phyloP scores from a whole-genome alignment of 148 eudicot species.

The Persicaria maculosa region DNA sequence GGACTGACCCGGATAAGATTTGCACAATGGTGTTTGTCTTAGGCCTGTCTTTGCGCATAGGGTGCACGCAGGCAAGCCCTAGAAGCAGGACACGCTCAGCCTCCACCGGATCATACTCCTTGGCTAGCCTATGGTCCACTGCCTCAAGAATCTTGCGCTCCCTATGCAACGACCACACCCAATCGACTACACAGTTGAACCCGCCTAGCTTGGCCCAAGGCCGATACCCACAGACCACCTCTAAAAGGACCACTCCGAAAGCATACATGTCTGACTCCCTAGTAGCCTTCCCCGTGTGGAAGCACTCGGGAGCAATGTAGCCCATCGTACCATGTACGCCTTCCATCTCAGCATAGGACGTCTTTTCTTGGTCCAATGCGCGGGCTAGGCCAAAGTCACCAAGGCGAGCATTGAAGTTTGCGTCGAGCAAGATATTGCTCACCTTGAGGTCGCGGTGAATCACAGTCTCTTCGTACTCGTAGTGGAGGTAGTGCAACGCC shows the following conservation, averaged over 20 bases:
- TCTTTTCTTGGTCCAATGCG: conserved; percentile 60
- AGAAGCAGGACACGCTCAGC: conserved; percentile 50
- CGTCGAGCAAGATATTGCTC: conserved; percentile 81
- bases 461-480: conserved; percentile 63
- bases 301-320: conserved; percentile 85
- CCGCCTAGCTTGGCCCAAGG: conserved; percentile 48
- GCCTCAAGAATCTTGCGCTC: conserved; percentile 55
- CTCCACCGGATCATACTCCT: conserved; percentile 42
- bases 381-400: conserved; percentile 93
- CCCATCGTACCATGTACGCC: conserved; percentile 74
- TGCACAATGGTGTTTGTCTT: conserved; percentile 42
- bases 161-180: conserved; percentile 76
- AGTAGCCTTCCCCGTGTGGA: conserved; percentile 67
- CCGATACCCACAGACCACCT: conserved; percentile 55
- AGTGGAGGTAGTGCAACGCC: conserved; percentile 58
- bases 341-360: conserved; percentile 62
- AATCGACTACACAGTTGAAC: conserved; percentile 46
- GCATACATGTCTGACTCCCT: conserved; percentile 66
- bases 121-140: conserved; percentile 39
- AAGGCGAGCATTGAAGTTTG: conserved; percentile 61
- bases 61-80: conserved; percentile 75
- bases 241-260: conserved; percentile 59
- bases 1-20: conserved; percentile 45
- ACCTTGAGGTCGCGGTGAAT: conserved; percentile 86
- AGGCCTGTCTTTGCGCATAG: conserved; percentile 57